Base-by-base conservation (phyloP, 441 rosid species). In the Brassica balearica region DNA sequence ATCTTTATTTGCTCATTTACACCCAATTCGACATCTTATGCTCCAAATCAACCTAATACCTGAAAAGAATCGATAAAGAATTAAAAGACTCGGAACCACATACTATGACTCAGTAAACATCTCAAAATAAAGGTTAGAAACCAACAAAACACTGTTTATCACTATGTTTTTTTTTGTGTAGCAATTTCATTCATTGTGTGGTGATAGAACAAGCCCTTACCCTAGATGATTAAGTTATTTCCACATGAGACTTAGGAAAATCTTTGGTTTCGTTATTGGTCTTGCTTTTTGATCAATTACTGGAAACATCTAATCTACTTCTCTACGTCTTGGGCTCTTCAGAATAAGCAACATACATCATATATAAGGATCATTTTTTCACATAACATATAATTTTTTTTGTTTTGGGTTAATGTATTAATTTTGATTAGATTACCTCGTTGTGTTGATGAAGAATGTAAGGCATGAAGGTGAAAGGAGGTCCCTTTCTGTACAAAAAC, bases 161-260 rank as follows among this genome's bases (percentile, higher is more conserved):
- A 36, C 41, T 32, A 62, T 56, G 23, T 3, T 67, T 14, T 43
- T 11, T 2, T 48, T 48, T 59, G 36, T 29, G 46, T 27, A 48
- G 2, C 41, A 8, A 4, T 48, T 68, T 17, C 10, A 51, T 9
- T 51, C 6, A 53, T 5, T 19, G 0, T 22, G 61, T 32, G 67
- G 15, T 34, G 56, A 72, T 53, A 70, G 63, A 36, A 36, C 51
- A 58, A 74, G 69, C 43, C 32, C 56, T 65, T 82, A 92, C 99
- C 95, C 97, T 12, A 93, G 80, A 82, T 95, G 97, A 84, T 79
- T 85, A 71, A 95, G 96, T 74, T 91, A 96, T 84, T 91, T 93
- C 98, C 95, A 93, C 55, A 93, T 11, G 55, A 91, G 90, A 69
- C 89, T 86, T 20, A 87, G 73, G 69, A 87, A 95, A 23, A 88